Conservation (phyloP, 345 rosid genomes). For the Heritiera fomes region DNA sequence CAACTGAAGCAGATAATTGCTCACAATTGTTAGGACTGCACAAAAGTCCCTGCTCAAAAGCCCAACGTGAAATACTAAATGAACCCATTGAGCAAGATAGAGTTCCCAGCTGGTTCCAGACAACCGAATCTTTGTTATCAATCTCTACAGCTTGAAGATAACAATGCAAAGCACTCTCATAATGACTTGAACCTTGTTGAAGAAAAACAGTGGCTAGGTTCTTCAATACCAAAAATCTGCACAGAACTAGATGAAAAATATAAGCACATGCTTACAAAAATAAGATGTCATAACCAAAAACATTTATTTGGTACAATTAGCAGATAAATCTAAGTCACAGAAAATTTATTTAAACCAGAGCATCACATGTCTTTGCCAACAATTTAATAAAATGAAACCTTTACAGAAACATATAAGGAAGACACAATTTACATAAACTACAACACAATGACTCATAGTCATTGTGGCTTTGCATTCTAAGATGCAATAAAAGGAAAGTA, state of each 20-base stretch:
- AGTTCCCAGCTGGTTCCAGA: slow-evolving; percentile 98
- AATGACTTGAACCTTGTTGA: slow-evolving; percentile 78
- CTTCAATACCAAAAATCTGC: slow-evolving; percentile 92
- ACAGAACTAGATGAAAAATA: slow-evolving; percentile 18
- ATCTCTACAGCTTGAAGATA: slow-evolving; percentile 98
- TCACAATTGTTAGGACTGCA: slow-evolving; percentile 98
- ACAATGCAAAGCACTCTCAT: slow-evolving; percentile 83
- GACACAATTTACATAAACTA: neutral
- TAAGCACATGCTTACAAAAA: slow-evolving; percentile 6
- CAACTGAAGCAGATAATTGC: slow-evolving; percentile 26
- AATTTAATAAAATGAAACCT: slow-evolving; percentile 2
- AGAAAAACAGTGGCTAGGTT: slow-evolving; percentile 90
- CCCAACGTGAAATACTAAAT: slow-evolving; percentile 93
- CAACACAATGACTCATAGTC: neutral
- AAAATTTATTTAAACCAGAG: slow-evolving; percentile 9
- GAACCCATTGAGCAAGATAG: slow-evolving; percentile 95
- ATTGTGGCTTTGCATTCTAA: neutral
- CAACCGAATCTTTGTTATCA: slow-evolving; percentile 91
- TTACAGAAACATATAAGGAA: neutral
- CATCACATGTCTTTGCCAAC: neutral
- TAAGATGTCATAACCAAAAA: neutral
- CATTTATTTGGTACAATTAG: neutral
- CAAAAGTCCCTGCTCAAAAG: slow-evolving; percentile 97
- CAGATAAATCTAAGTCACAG: neutral
- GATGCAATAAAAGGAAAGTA: neutral